A percentile compares a stretch with the other conserved stretches of the same genome.
Evolutionary conservation across 2,329 filamentous ascomycete genomes (phyloP).

Genomic region (Zymoseptoria crescenta): DNA sequence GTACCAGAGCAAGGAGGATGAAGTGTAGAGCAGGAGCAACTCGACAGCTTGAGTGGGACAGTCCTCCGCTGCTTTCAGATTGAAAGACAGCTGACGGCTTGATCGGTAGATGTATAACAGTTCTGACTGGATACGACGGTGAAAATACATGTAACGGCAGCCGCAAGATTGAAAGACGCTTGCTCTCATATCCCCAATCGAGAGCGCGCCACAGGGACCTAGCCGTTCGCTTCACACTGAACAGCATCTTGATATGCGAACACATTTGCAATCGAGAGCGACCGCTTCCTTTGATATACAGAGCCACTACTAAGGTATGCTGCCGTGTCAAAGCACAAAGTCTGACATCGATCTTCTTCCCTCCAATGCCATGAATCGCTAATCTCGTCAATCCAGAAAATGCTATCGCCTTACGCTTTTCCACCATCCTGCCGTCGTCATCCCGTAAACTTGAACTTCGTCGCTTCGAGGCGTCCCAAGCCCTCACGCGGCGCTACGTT

Average conservation of each 20-base stretch:
- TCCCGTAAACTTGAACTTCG: slow-evolving; percentile 67
- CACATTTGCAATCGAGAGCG: background rate
- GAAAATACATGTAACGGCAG: background rate
- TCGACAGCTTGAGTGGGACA: background rate
- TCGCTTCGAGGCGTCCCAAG: slow-evolving; percentile 76
- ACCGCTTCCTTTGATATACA: background rate
- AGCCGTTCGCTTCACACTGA: background rate
- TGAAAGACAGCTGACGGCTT: background rate
- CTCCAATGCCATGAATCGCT: background rate
- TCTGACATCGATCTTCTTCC: background rate
- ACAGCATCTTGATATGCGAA: background rate
- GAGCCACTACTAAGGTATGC: background rate
- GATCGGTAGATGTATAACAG: background rate
- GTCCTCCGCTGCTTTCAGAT: no score
- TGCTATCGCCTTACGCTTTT: background rate
- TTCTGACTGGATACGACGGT: background rate
- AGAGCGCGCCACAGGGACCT: background rate
- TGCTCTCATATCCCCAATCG: background rate
- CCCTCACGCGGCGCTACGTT: slow-evolving; percentile 95
- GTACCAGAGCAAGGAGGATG: background rate
- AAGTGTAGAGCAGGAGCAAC: background rate
- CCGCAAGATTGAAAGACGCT: background rate
- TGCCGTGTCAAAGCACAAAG: background rate
- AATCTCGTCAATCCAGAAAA: background rate
- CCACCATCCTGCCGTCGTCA: slow-evolving; percentile 11